Evolutionary conservation across 352 stramenopile genomes (phyloP), one percentile per base, ranked within the genome.

Genomic region (Achlya hypogyna): DNA sequence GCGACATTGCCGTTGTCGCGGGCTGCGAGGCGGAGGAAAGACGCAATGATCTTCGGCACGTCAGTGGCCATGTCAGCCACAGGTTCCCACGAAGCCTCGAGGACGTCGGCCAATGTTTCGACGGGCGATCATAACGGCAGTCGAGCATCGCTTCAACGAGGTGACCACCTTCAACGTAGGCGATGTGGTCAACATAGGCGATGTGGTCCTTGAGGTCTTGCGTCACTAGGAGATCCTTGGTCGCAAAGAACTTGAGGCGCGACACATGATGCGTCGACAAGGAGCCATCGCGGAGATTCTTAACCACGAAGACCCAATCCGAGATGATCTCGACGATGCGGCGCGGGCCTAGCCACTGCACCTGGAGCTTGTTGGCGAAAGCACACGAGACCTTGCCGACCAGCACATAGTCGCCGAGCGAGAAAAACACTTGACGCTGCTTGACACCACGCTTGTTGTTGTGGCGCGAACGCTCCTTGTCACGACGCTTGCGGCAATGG

Each of bases 51-150:
- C 38, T 45, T 45, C 12, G 38, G 38, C 6, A 45, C 38, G 38
- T 45, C 38, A 10, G 38, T 45, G 38, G 38, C 38, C 38, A 45
- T 45, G 38, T 45, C 38, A 9, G 38, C 38, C 38, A 60, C 59
- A 20, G 53, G 62, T 52, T 75, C 62, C 71, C 63, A 73, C 2
- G 63, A 65, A 6, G 56, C 32, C 51, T 75, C 62, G 22, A 67
- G 31, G 31, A 71, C 71, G 16, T 75, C 71, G 4, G 43, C 53
- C 65, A 72, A 3, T 45, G 38, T n/a, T n/a, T n/a, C n/a, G n/a
- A n/a, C n/a, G n/a, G n/a, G n/a, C n/a, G n/a, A n/a, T 49, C 42
- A 6, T 52, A 63, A 12, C 42, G 43, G 9, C 28, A 28, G 35
- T 62, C 56, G 1, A 73, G 12, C 4, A 72, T 29, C 43, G 63